A percentile compares a stretch with the other conserved stretches of the same genome.
phyloP scores from a whole-genome alignment of 805 yeast genomes.

The Zygoascus ofunaensis region DNA sequence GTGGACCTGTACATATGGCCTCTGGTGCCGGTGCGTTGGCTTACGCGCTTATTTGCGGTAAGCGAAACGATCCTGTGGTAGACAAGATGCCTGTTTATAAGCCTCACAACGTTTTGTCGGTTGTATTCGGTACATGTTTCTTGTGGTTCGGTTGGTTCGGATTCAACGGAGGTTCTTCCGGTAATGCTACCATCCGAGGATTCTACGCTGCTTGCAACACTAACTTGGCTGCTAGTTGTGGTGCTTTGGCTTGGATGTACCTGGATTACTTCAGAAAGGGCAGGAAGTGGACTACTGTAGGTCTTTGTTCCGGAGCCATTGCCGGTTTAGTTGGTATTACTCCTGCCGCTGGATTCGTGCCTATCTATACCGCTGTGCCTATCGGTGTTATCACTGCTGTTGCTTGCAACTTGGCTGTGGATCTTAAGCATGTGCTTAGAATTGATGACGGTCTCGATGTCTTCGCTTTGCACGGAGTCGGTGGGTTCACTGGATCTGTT shows the following conservation, averaged over 20 bases:
- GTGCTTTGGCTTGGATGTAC: constrained; percentile 91
- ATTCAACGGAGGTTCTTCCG: constrained; percentile 97
- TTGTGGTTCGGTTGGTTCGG: constrained; percentile 99
- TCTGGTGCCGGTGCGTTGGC: constrained; percentile 94
- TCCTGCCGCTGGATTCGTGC: constrained; percentile 95
- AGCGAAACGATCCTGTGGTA: constrained; percentile 68
- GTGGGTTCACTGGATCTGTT: constrained; percentile 77
- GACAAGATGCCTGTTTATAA: constrained; percentile 75
- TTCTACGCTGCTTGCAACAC: constrained; percentile 92
- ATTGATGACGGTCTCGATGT: constrained; percentile 97
- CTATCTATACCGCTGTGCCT: constrained; percentile 78
- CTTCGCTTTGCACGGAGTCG: constrained; percentile 88
- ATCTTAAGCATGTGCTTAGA: constrained; percentile 57
- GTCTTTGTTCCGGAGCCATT: constrained; percentile 84
- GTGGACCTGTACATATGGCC: constrained; percentile 94
- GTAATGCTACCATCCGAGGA: constrained; percentile 85
- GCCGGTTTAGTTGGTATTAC: constrained; percentile 94
- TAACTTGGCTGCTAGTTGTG: constrained; percentile 85
- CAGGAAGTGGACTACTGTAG: constrained; percentile 89
- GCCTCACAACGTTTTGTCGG: constrained; percentile 87
- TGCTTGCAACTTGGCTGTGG: constrained; percentile 79
- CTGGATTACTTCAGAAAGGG: constrained; percentile 81
- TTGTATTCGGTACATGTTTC: constrained; percentile 87
- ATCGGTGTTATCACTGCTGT: constrained; percentile 74
- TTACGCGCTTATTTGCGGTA: constrained; percentile 85